Evolutionary conservation across 345 rosid species (phyloP).

Genomic region (Corchorus olitorius): DNA sequence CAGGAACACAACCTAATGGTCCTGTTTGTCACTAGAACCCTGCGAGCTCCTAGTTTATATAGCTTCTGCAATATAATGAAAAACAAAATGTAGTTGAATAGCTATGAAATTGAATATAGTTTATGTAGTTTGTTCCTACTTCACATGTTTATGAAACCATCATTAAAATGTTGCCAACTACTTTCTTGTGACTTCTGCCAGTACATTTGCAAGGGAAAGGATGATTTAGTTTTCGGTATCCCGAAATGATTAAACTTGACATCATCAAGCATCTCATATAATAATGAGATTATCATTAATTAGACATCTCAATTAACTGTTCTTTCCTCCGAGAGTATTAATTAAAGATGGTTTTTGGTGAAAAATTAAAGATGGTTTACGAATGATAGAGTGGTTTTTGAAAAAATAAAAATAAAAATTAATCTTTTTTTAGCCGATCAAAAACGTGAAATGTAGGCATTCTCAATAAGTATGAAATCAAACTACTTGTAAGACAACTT

Average conservation of each 20-base stretch:
- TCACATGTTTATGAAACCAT: neutral
- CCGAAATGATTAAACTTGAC: conserved; percentile 47
- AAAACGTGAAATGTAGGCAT: no score
- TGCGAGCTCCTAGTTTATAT: conserved; percentile 61
- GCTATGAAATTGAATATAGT: neutral
- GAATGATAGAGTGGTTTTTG: no score
- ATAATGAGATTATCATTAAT: neutral
- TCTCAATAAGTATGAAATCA: no score
- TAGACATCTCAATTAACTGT: no score
- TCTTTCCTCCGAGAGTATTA: conserved; percentile 28
- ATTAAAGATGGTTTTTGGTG: no score
- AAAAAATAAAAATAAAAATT: no score
- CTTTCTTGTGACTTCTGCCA: conserved; percentile 6
- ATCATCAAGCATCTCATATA: conserved; percentile 43
- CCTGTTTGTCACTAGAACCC: conserved; percentile 83
- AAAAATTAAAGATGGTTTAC: no score
- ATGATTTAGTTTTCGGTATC: conserved; percentile 33
- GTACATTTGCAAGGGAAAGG: neutral
- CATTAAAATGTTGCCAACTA: neutral
- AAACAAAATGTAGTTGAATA: neutral
- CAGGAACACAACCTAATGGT: conserved; percentile 86
- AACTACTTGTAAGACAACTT: no score
- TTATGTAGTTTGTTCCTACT: neutral
- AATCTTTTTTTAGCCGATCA: no score
- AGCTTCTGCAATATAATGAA: conserved; percentile 11